These are phyloP conservation scores for Pleurotus ostreatus DNA, from an alignment of 768 basidiomycete species.

Conservation along the genomic window DNA sequence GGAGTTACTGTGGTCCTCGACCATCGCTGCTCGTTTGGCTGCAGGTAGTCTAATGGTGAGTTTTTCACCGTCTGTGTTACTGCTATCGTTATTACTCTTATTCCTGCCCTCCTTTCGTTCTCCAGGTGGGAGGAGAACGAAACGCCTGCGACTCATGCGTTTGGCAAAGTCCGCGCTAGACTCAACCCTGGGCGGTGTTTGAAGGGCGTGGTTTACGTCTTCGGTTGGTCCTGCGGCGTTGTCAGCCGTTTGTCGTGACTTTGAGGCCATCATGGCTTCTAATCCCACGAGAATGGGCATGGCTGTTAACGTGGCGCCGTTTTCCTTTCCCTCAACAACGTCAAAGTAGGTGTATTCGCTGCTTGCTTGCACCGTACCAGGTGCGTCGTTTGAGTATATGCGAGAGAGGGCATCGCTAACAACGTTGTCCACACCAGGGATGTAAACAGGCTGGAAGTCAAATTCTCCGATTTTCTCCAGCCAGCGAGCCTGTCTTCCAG, in stretches of 20 bases:
- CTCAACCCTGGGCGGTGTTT: slow-evolving; percentile 1
- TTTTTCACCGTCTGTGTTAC: background rate
- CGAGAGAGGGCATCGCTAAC: slow-evolving; percentile 29
- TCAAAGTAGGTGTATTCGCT: slow-evolving; percentile 15
- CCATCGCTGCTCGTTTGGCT: too few relatives aligned
- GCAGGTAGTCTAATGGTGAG: too few relatives aligned
- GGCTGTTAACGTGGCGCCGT: background rate
- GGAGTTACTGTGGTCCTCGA: too few relatives aligned
- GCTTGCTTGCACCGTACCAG: slow-evolving; percentile 10
- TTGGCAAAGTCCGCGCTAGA: slow-evolving; percentile 8
- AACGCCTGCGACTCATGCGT: slow-evolving; percentile 1
- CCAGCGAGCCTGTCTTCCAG: slow-evolving; percentile 12
- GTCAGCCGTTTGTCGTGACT: background rate
- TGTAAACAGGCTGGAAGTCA: slow-evolving; percentile 14
- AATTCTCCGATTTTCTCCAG: slow-evolving; percentile 13
- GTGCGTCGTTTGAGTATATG: slow-evolving; percentile 12
- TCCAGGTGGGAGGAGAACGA: slow-evolving; percentile 9
- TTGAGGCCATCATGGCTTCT: slow-evolving; percentile 11
- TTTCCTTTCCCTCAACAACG: background rate
- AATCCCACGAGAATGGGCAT: slow-evolving; percentile 12
- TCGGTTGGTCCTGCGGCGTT: background rate
- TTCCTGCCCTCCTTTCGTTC: slow-evolving; percentile 12
- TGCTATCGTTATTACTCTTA: background rate
- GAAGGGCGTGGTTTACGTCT: background rate
- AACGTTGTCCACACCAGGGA: slow-evolving; percentile 14